Evolutionary conservation across 306 rosid species (phyloP).

Genomic region (Dalbergia oliveri): DNA sequence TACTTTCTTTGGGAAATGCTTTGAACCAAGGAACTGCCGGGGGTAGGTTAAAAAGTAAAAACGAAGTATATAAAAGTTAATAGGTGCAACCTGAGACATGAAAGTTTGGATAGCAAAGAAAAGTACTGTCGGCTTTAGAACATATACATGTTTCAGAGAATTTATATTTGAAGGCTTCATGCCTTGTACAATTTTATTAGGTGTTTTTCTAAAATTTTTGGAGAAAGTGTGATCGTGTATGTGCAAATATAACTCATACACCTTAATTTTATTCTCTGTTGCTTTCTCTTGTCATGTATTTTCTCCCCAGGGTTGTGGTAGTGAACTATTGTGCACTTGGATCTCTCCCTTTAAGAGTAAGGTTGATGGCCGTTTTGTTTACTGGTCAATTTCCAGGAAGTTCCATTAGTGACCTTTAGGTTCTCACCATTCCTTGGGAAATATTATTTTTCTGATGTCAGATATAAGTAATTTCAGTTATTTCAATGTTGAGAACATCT

Average conservation of each 20-base stretch:
- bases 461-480: background rate
- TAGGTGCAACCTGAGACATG: constrained; percentile 34
- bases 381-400: background rate
- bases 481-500: background rate
- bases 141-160: constrained; percentile 19
- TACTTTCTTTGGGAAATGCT: constrained; percentile 96
- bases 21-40: constrained; percentile 93
- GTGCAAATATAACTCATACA: constrained; percentile 33
- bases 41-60: constrained; percentile 66
- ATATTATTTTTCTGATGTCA: no score
- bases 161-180: constrained; percentile 1
- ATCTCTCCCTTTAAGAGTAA: no score
- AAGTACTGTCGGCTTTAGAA: constrained; percentile 11
- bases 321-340: no score
- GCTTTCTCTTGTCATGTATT: no score
- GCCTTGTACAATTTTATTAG: constrained; percentile 16
- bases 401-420: no score
- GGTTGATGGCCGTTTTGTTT: background rate
- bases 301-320: no score
- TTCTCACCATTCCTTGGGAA: no score
- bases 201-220: background rate
- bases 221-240: constrained; percentile 5
- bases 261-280: no score
- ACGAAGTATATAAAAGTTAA: constrained; percentile 12
- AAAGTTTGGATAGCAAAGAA: constrained; percentile 15